phyloP scores from a whole-genome alignment of 1,284 basidiomycete species.

The Exobasidium cylindrosporum region DNA sequence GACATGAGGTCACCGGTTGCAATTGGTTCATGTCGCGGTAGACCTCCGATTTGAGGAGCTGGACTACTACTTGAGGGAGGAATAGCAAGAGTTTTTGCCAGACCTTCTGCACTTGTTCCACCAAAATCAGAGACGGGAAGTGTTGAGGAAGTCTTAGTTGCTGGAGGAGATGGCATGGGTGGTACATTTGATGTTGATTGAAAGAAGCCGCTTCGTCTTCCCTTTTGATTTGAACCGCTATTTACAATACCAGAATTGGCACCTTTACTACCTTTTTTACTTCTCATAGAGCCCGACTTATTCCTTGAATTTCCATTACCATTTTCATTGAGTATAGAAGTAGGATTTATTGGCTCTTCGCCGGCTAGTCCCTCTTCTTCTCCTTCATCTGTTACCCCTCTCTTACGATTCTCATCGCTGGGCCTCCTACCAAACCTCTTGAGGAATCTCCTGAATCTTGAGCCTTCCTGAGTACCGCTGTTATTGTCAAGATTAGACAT shows the following conservation, averaged over 20 bases:
- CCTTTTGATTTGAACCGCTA: neutral
- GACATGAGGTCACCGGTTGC: constrained; percentile 28
- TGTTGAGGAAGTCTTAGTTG: constrained; percentile 20
- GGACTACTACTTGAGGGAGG: constrained; percentile 19
- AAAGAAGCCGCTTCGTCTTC: constrained; percentile 6
- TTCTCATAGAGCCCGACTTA: constrained; percentile 5
- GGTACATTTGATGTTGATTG: constrained; percentile 14
- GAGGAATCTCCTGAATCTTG: constrained; percentile 24
- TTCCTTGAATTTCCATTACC: neutral
- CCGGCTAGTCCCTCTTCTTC: neutral
- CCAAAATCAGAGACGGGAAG: neutral
- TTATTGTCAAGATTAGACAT: too few relatives aligned
- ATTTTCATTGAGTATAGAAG: neutral
- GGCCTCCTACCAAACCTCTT: constrained; percentile 32
- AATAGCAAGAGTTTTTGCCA: constrained; percentile 32
- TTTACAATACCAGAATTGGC: neutral
- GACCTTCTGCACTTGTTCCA: constrained; percentile 21
- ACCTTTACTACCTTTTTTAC: constrained; percentile 14
- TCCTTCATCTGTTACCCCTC: neutral
- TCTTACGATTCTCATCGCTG: constrained; percentile 18
- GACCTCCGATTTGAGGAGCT: constrained; percentile 33
- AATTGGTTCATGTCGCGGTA: constrained; percentile 33
- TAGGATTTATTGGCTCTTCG: neutral
- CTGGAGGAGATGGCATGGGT: constrained; percentile 12
- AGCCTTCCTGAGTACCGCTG: too few relatives aligned